A percentile compares a stretch with the other conserved stretches of the same genome.
Conservation (phyloP, 148 eudicot species). For the Rhododendron henanense region DNA sequence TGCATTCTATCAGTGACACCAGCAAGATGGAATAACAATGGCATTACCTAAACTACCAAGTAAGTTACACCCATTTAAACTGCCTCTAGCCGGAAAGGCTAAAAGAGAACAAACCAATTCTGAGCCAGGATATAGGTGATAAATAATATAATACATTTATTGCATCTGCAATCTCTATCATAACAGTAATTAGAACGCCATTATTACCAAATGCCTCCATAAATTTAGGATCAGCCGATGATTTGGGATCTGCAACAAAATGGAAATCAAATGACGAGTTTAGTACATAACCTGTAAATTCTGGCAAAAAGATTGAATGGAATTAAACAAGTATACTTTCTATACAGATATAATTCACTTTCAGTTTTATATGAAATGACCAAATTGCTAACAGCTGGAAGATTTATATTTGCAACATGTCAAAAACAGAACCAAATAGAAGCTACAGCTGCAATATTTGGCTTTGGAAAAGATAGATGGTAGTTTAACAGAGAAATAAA, state of each 20-base stretch:
- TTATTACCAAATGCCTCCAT: slow-evolving; percentile 80
- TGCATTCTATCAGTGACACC: not conserved
- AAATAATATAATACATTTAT: not conserved
- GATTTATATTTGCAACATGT: not conserved
- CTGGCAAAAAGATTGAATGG: no score
- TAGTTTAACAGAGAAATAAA: not conserved
- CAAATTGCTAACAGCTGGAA: not conserved
- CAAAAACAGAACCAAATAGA: not conserved
- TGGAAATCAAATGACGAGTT: not conserved
- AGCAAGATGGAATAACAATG: not conserved
- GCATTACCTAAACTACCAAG: not conserved
- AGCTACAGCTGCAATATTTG: not conserved
- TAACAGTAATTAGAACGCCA: not conserved
- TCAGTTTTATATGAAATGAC: not conserved
- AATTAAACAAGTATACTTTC: no score
- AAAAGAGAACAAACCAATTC: not conserved
- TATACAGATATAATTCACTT: not conserved
- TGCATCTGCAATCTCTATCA: not conserved
- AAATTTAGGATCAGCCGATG: slow-evolving; percentile 63
- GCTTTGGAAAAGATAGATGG: not conserved
- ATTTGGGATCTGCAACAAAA: slow-evolving; percentile 60
- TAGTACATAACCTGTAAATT: not conserved
- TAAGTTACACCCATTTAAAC: not conserved
- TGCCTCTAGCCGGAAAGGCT: not conserved
- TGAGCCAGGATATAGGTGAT: not conserved